Base-by-base conservation (phyloP, 148 eudicot genomes). In the Camellia japonica region DNA sequence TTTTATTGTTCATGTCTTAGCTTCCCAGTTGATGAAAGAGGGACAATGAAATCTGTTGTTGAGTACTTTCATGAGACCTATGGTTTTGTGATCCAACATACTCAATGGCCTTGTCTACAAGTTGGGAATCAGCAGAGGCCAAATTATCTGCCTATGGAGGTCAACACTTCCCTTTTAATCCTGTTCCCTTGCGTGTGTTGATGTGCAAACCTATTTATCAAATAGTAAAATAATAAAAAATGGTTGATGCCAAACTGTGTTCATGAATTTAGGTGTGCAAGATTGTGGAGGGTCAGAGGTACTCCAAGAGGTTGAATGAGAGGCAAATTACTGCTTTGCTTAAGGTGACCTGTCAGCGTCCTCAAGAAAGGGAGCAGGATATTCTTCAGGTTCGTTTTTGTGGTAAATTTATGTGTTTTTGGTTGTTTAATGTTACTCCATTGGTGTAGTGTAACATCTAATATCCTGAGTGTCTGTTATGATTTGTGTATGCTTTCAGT, bases 141-240 rank as follows among this genome's bases (percentile, higher is more conserved):
- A 3, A 92, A 92, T 86, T 94, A 90, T 85, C 80, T 94, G 80
- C 98, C 98, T 11, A 94, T 94, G 98, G 98, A 94, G 98, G 98
- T 93, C 47, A 52, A 8, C 61, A n/a, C 76, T 64, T 78, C 16
- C 2, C 6, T 7, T 72, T 46, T 0, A n/a, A 20, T 23, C 59
- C 19, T 15, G 9, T 70, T 12, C 20, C 30, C 16, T 63, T 44
- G n/a, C 12, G 7, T n/a, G 62, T 54, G 46, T 13, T 38, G 54
- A 61, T 41, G 18, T 76, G 63, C 16, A 23, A 74, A 60, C 77
- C 74, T 75, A 68, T 30, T 30, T 30, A 0, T 30, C 38, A 30
- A 30, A 30, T 30, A 30, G 38, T 30, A 30, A 30, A 30, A 30
- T 30, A 30, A 30, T 30, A 30, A 30, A 30, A 30, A 30, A 30